Percentiles rank a stretch among this genome's conserved stretches.
Conservation (phyloP, 164 flowering plant genomes). For the Brasenia schreberi region DNA sequence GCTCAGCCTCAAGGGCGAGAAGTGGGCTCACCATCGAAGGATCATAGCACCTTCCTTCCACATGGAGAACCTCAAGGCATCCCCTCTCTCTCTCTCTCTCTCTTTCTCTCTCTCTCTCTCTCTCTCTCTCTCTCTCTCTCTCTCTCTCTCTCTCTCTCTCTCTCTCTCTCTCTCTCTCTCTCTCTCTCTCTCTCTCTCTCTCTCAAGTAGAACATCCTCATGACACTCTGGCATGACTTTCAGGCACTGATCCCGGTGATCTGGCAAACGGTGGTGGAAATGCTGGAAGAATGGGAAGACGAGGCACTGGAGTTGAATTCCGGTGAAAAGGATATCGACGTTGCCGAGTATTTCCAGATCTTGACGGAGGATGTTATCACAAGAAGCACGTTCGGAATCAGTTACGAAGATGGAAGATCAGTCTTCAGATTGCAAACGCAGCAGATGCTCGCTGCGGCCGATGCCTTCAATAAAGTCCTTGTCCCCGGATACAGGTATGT, state of each 20-base stretch:
- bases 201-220: no score
- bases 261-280: conserved; percentile 46
- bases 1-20: conserved; percentile 80
- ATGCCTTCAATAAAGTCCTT: conserved; percentile 66
- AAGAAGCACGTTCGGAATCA: conserved; percentile 53
- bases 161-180: background rate
- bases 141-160: background rate
- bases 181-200: background rate
- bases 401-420: conserved; percentile 73
- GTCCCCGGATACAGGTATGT: conserved; percentile 77
- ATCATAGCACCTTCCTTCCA: conserved; percentile 82
- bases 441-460: conserved; percentile 68
- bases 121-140: background rate
- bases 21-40: conserved; percentile 95
- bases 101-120: no score
- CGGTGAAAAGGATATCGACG: conserved; percentile 74
- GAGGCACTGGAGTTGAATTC: conserved; percentile 14
- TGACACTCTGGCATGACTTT: background rate
- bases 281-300: conserved; percentile 54
- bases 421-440: conserved; percentile 67
- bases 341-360: conserved; percentile 57
- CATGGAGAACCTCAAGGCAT: conserved; percentile 92
- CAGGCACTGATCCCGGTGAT: conserved; percentile 56
- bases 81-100: background rate
- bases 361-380: conserved; percentile 72